Evolutionary conservation across 768 basidiomycete genomes (phyloP), one percentile per base, ranked within the genome.

Genomic region (Floccularia luteovirens): DNA sequence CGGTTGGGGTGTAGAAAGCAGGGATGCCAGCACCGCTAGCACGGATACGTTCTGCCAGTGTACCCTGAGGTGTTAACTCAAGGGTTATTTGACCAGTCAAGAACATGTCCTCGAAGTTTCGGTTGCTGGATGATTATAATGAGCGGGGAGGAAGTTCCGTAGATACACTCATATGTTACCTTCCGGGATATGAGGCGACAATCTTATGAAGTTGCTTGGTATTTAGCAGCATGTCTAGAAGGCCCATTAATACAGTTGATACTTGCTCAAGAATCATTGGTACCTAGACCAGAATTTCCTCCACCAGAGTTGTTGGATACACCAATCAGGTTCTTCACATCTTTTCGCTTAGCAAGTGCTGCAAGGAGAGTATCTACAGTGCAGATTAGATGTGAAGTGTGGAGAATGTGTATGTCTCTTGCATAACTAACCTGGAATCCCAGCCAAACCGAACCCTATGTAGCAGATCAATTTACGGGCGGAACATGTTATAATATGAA

Each of bases 1-100:
- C 91, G 0, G 90, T 91, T 12, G 90, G 91, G 4, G 89, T 94
- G 61, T 70, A 93, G 68, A 96, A 91, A n/a, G 84, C 90, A 13
- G 91, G 90, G 44, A 91, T 90, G 37, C 91, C 91, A 8, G 89
- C 86, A 6, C 89, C 90, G 42, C 89, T 85, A 5, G 91, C 86
- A 24, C 90, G 82, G 44, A 92, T 69, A 43, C 90, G 82, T 54
- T 92, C 91, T 12, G 83, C 79, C 31, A 96, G 77, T 11, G 90
- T 92, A 7, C 90, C 91, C 62, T 96, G 91, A 2, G 92, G 91
- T 20, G 89, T 87, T 16, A 94, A 80, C 52, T 94, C 91, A 24
- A 93, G 64, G 6, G 83, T 80, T 43, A 94, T 82, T 47, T 82
- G 62, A 39, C 91, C 91, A 10, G 73, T 70, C 37, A 94, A 75